Base-by-base conservation (phyloP, 192 early-diverging fungal species). In the Rhizophagus prolifer region DNA sequence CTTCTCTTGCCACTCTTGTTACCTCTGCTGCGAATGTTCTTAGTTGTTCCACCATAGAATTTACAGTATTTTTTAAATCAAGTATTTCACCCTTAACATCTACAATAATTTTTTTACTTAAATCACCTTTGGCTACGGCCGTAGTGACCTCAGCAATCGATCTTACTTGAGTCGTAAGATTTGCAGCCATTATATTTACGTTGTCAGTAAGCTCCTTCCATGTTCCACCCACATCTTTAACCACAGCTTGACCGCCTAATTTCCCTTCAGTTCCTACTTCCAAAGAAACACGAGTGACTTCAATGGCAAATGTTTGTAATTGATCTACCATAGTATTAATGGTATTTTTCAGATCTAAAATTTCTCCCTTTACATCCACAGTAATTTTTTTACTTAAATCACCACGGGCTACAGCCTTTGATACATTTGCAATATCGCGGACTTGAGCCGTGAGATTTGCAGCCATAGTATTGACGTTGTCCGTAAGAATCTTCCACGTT, bases 161-260 rank as follows among this genome's bases (percentile, higher is more conserved):
- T 65, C 91, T 88, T 12, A 93, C 90, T 78, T 93, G 92, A 19
- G 81, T 85, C 0, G 91, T 92, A 2, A 92, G 79, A 67, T 93
- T 87, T 26, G 81, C 76, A 0, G 91, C 91, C 92, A 93, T 93
- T 19, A 81, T 88, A 80, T 93, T 93, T 70, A 93, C 92, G 77
- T 90, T 91, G 71, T 90, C 89, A 0, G 92, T 93, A 0, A 93
- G 79, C 25, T 91, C 86, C 60, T 89, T 90, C 92, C 92, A 93
- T 0, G 89, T 91, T 25, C 92, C 92, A 44, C 81, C 88, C 1
- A 91, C 92, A 21, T 74, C 83, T 28, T 70, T 80, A 0, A 93
- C 92, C 7, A 83, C 82, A 28, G 92, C 92, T 77, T 91, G 90
- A 8, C 91, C 92, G 12, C 90, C 90, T 5, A 93, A 76, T n/a